These are phyloP conservation scores for Ogataea populi-albae DNA, from an alignment of 805 yeast genomes.

Conservation along the genomic window DNA sequence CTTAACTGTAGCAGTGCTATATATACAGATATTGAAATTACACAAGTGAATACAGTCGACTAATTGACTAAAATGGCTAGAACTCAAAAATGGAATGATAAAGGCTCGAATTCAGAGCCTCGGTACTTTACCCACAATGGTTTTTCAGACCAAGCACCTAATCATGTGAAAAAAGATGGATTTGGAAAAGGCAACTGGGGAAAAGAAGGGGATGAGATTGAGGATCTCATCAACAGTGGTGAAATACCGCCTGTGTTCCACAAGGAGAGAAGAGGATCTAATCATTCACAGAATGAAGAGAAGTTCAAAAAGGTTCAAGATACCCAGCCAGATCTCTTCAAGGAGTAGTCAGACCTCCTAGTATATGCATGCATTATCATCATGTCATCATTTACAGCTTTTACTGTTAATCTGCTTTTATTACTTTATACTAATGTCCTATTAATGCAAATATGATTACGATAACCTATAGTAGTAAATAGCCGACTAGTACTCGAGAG, in stretches of 20 bases:
- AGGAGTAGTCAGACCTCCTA: conserved; percentile 2
- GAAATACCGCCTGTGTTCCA: conserved; percentile 48
- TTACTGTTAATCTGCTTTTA: no score
- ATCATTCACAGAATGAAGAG: conserved; percentile 42
- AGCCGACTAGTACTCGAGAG: no score
- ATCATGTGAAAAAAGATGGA: conserved; percentile 76
- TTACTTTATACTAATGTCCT: no score
- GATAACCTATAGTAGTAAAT: no score
- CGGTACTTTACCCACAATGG: conserved; percentile 82
- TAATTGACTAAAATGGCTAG: conserved; percentile 70
- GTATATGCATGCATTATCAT: no score
- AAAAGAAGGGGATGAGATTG: conserved; percentile 69
- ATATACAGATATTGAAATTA: no score
- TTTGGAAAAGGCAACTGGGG: conserved; percentile 93
- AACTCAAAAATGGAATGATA: conserved; percentile 71
- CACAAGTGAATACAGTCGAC: no score
- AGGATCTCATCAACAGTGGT: conserved; percentile 58
- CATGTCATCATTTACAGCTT: no score
- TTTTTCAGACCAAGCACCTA: conserved; percentile 63
- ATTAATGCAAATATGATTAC: no score
- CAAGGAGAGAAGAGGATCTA: conserved; percentile 50
- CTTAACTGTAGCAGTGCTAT: no score
- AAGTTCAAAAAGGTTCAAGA: conserved; percentile 33
- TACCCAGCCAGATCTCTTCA: conserved; percentile 4
- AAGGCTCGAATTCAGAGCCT: conserved; percentile 43